Evolutionary conservation across 2,329 filamentous ascomycete species (phyloP), one percentile per base, ranked within the genome.

Genomic region (Xylariaceae sp.): DNA sequence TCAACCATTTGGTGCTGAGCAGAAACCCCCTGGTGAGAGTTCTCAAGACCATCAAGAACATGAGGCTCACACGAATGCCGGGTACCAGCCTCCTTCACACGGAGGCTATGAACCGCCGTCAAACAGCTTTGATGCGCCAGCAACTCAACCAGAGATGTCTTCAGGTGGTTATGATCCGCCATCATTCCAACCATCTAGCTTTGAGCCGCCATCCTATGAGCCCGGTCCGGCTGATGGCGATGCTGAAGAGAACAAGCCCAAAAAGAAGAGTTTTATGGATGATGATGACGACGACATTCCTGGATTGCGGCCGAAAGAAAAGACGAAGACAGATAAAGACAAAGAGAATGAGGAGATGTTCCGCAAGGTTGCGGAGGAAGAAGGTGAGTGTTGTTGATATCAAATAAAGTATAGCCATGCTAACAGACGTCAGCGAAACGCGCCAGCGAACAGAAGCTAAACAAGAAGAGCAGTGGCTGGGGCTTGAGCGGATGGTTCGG

Each of bases 401-500:
- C n/a, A 5, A 12, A 12, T 9, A 32, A 36, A 38, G 32, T 19
- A 18, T 17, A 19, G 11, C 31, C 53, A 49, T 27, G 41, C 56
- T 64, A 57, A 62, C 43, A 41, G 11, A 41, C 39, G 2, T 10
- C 51, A 86, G 83, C 83, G 17, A 83, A 87, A 72, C 81, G 80
- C 49, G 80, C 75, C 42, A 76, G 74, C 53, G 75, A 78, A 50
- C 68, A 71, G 46, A 73, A 75, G 51, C 74, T 74, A 52, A 59
- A 65, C 52, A 86, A 66, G 53, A 86, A 84, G 70, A 82, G 83
- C 58, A 27, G 22, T 27, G 85, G 87, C 30, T 95, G 91, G 84
- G 87, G 85, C 66, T 87, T 96, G 49, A 80, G 82, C 31, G 85
- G 89, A 44, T 96, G 91, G 90, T 95, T 95, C 54, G 82, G 83